Percentiles rank a stretch among this genome's conserved stretches.
Evolutionary conservation across 208 protist species (phyloP).

Genomic region (Trypanosoma mega): DNA sequence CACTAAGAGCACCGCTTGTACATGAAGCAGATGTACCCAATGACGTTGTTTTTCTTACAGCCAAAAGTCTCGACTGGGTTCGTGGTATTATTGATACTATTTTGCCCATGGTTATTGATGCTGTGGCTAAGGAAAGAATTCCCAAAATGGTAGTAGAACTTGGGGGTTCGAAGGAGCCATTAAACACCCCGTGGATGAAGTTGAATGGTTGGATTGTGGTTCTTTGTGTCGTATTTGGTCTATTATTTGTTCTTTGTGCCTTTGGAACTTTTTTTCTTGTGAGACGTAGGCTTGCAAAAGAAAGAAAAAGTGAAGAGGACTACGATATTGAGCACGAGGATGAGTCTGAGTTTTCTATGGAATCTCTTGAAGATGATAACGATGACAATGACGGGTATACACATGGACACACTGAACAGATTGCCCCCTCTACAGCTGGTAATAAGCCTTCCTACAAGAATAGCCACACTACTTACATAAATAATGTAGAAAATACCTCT

Average conservation of each 20-base stretch:
- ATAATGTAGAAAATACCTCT: too few species aligned
- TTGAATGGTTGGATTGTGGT: constrained; percentile 1
- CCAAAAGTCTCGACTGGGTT: too few species aligned
- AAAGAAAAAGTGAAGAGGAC: not conserved
- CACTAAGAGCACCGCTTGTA: too few species aligned
- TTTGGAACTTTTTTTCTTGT: not conserved
- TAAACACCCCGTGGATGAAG: not conserved
- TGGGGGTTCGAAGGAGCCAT: not conserved
- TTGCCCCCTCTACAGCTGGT: too few species aligned
- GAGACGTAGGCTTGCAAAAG: not conserved
- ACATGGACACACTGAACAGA: too few species aligned
- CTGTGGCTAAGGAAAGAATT: not conserved
- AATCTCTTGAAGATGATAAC: too few species aligned
- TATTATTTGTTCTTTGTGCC: not conserved
- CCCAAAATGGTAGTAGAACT: not conserved
- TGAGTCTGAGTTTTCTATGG: too few species aligned
- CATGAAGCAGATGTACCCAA: too few species aligned
- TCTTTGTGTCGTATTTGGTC: not conserved
- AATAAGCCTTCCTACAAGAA: too few species aligned
- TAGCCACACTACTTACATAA: too few species aligned
- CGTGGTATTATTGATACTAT: not conserved
- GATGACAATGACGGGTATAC: too few species aligned
- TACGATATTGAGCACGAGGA: not conserved
- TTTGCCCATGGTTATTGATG: not conserved
- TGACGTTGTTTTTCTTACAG: too few species aligned